phyloP scores from a whole-genome alignment of 2,329 filamentous ascomycete species.

The Ampelomyces quisqualis region DNA sequence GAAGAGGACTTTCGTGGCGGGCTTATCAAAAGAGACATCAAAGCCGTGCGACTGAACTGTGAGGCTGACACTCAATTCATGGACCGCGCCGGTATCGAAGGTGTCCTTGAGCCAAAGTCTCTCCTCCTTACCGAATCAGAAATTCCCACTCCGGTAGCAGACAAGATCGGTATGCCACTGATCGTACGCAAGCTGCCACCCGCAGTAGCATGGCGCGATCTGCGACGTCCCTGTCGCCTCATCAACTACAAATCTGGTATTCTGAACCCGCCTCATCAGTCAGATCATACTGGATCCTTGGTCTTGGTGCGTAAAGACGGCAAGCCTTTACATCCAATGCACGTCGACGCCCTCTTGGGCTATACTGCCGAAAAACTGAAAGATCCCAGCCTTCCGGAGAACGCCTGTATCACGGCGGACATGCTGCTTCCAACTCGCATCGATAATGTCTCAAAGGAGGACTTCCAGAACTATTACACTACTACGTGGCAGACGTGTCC shows the following conservation, averaged over 20 bases:
- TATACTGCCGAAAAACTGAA: constrained; percentile 5
- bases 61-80: constrained; percentile 7
- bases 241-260: constrained; percentile 1
- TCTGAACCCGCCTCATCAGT: constrained; percentile 6
- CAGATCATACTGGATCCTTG: constrained; percentile 7
- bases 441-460: constrained; percentile 2
- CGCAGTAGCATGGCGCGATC: constrained; percentile 11
- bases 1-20: not conserved
- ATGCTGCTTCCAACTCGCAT: not conserved
- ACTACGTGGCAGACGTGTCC: not conserved
- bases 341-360: constrained; percentile 8
- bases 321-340: constrained; percentile 13
- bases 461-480: constrained; percentile 3
- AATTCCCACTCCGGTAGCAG: constrained; percentile 10
- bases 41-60: constrained; percentile 16
- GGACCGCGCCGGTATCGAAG: constrained; percentile 6
- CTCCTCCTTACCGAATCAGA: not conserved
- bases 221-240: not conserved
- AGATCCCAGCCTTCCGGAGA: not conserved
- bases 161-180: constrained; percentile 14
- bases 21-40: not conserved
- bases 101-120: not conserved
- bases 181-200: constrained; percentile 5
- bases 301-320: constrained; percentile 15
- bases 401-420: not conserved